Evolutionary conservation across 2,329 filamentous ascomycete species (phyloP), one percentile per base, ranked within the genome.

Genomic region (Fusarium newnesense): DNA sequence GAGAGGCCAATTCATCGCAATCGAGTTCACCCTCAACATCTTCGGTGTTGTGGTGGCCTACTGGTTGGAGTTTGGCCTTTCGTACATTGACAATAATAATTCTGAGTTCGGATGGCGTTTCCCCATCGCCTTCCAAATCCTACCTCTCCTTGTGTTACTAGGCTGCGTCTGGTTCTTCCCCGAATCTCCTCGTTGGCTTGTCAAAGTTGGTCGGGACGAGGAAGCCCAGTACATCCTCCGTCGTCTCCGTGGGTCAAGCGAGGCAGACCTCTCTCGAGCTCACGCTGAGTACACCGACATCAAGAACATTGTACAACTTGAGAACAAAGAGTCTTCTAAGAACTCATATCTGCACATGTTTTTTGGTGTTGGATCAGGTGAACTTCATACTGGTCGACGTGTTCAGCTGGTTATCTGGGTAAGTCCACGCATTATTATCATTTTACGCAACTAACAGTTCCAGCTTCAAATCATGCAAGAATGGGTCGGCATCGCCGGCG

Each of bases 331-430:
- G 80, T 83, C 88, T 1, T 83, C 84, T 18, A 84, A 86, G 30
- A 88, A 88, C 53, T 89, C 87, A 1, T 93, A 93, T 74, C 76
- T 88, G 7, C 83, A 88, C 53, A 93, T 94, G 91, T 81, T 94
- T 4, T 90, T 92, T 59, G 91, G 90, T 5, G 87, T 89, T 61
- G 90, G 89, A 6, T 91, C 90, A 0, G 91, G 87, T 0, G 89
- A 92, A 58, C 80, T 93, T 13, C 91, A 93, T 71, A 91, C 89
- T 0, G 92, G 88, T 1, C 86, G 92, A 3, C 88, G 92, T 10
- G 90, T 93, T 0, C 91, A 93, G 75, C 85, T 94, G 4, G 91
- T 92, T 7, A 85, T 94, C 40, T 93, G 91, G 91, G 84, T 93
- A 39, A 54, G 66, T 37, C 0, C 1, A 9, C 16, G 6, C 3